phyloP scores from a whole-genome alignment of 768 basidiomycete species.

The Exidia glandulosa region DNA sequence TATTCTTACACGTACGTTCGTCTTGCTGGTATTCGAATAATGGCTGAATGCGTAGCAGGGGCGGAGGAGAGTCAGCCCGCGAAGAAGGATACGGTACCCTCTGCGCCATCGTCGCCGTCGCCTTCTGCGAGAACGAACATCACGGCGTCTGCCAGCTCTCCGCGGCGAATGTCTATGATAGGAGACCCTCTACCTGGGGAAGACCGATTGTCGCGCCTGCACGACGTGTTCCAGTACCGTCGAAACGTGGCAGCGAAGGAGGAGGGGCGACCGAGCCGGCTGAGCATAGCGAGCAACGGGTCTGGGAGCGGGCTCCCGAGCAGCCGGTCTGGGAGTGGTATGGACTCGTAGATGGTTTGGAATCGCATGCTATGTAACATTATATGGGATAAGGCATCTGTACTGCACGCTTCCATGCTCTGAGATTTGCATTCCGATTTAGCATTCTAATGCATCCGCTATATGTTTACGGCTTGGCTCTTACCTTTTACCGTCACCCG shows the following conservation, averaged over 20 bases:
- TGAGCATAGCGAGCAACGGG: slow-evolving; percentile 44
- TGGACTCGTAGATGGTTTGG: neutral
- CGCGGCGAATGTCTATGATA: slow-evolving; percentile 17
- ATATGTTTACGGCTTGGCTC: neutral
- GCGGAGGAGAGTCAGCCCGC: neutral
- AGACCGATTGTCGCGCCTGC: slow-evolving; percentile 62
- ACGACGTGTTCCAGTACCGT: slow-evolving; percentile 72
- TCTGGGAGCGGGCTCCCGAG: slow-evolving; percentile 13
- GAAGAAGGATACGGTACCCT: slow-evolving; percentile 3
- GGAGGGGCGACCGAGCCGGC: slow-evolving; percentile 18
- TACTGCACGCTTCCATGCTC: no score
- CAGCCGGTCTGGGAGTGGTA: neutral
- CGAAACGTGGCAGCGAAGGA: neutral
- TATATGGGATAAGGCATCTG: neutral
- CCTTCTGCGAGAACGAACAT: slow-evolving; percentile 16
- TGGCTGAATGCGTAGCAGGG: neutral
- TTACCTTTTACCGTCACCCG: neutral
- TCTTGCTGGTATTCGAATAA: neutral
- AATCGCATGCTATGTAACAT: neutral
- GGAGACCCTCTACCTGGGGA: slow-evolving; percentile 30
- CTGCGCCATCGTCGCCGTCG: neutral
- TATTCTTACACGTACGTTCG: slow-evolving; percentile 61
- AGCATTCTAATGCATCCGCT: no score
- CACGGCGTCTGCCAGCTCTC: slow-evolving; percentile 21
- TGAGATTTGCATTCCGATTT: no score